Base-by-base conservation (phyloP, 78 protist genomes). In the Dictyostelium brefeldianum region DNA sequence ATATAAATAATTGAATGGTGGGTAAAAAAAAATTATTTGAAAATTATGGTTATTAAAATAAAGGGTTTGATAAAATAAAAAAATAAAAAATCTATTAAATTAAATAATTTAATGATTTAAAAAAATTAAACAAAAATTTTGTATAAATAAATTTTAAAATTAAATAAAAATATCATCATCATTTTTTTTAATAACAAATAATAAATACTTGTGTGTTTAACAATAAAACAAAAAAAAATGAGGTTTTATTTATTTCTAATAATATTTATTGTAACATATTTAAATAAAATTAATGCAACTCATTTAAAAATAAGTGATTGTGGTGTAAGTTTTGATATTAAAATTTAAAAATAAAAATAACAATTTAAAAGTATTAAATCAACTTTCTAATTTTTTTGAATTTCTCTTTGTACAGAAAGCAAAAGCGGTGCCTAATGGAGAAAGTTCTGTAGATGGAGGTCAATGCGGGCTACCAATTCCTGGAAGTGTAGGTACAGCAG, bases 391-490 rank as follows among this genome's bases (percentile, higher is more conserved):
- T 51, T 12, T 51, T 51, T 4, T 51, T 14, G 4, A 51, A 4
- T 51, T 51, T 4, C 0, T 8, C 5, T 10, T 10, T 25, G n/a
- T 14, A 22, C 6, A 62, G 75, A 67, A 67, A 67, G 75, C 75
- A 6, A 31, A 47, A 31, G 29, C 43, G 15, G 75, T 67, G 5
- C 75, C 75, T 4, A 67, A 67, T 67, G 75, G 75, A 6, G 75
- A 31, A 31, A 67, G 47, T 17, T 67, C 75, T 15, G 29, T 22
- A 1, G 75, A 64, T 64, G 73, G 73, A 25, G 73, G 73, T 3
- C 73, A 64, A 64, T 62, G 59, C 53, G 51, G 62, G n/a, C 4
- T 69, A 74, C 83, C 91, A 1, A 50, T 73, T 25, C 41, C 83
- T 8, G 46, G 50, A 10, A 41, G 31, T 4, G n/a, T 53, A 36